A percentile compares a stretch with the other conserved stretches of the same genome.
Evolutionary conservation across 139 green algal genomes (phyloP).

Genomic region (Axilococcus clingmanii): DNA sequence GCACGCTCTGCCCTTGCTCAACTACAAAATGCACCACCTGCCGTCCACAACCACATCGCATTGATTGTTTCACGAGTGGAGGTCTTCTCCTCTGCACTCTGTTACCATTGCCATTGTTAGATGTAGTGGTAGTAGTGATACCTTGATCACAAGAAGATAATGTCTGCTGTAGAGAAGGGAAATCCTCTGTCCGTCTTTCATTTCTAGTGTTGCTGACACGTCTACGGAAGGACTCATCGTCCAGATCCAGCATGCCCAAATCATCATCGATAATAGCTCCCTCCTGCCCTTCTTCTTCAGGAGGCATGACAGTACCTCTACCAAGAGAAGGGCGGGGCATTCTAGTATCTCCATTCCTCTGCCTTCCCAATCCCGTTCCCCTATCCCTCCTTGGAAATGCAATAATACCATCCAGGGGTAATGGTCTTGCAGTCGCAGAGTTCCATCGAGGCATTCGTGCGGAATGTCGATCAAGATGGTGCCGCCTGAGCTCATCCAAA

Average conservation of each 20-base stretch:
- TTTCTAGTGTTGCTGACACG: not conserved
- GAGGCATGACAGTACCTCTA: slow-evolving; percentile 36
- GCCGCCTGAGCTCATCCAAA: slow-evolving; percentile 43
- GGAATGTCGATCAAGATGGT: slow-evolving; percentile 34
- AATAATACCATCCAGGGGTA: slow-evolving; percentile 49
- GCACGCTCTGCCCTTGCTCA: slow-evolving; percentile 22
- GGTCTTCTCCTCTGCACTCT: too few species aligned
- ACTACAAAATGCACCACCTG: slow-evolving; percentile 40
- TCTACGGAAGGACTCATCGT: not conserved
- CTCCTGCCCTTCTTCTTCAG: too few species aligned
- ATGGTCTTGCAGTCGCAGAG: slow-evolving; percentile 23
- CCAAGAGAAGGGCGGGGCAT: slow-evolving; percentile 27
- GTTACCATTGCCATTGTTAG: slow-evolving; percentile 8
- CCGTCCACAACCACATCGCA: slow-evolving; percentile 48
- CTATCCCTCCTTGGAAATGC: not conserved
- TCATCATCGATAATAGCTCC: slow-evolving; percentile 74
- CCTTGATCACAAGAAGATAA: slow-evolving; percentile 2
- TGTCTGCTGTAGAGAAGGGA: slow-evolving; percentile 14
- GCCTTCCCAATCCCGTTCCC: slow-evolving; percentile 2
- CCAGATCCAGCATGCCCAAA: slow-evolving; percentile 4
- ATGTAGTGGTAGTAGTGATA: slow-evolving; percentile 1
- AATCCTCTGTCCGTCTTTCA: slow-evolving; percentile 1
- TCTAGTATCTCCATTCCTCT: not conserved
- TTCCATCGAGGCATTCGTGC: slow-evolving; percentile 54
- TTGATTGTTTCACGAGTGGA: slow-evolving; percentile 22